phyloP scores from a whole-genome alignment of 176 grass and related monocot genomes.

The Eragrostis curvula region DNA sequence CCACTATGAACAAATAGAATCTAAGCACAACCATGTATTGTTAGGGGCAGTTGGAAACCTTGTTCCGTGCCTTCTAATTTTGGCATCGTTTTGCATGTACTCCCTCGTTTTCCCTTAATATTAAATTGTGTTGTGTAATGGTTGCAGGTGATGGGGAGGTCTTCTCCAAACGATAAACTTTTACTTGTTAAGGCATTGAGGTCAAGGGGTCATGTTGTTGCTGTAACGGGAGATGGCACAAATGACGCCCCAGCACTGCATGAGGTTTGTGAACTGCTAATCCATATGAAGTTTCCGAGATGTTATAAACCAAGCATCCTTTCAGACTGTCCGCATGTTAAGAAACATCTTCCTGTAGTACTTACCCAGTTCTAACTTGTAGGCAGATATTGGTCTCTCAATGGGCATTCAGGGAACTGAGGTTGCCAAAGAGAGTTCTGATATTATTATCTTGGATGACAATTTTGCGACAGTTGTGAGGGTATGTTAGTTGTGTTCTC shows the following conservation, averaged over 20 bases:
- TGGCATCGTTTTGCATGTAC: slow-evolving; percentile 14
- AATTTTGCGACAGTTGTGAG: slow-evolving; percentile 95
- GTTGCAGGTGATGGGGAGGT: slow-evolving; percentile 90
- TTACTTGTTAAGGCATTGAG: slow-evolving; percentile 84
- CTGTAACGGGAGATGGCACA: slow-evolving; percentile 97
- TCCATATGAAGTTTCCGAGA: background rate
- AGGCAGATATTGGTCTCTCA: slow-evolving; percentile 97
- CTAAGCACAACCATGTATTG: background rate
- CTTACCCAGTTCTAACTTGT: slow-evolving; percentile 48
- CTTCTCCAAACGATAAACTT: slow-evolving; percentile 95
- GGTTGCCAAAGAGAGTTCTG: slow-evolving; percentile 98
- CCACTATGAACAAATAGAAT: background rate
- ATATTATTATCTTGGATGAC: slow-evolving; percentile 99
- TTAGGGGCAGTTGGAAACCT: background rate
- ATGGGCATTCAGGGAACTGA: slow-evolving; percentile 99
- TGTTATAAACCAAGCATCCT: slow-evolving; percentile 16
- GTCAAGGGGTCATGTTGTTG: slow-evolving; percentile 76
- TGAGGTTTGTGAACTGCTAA: slow-evolving; percentile 61
- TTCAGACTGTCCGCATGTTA: background rate
- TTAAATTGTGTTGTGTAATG: slow-evolving; percentile 26
- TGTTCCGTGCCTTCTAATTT: background rate
- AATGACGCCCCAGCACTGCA: slow-evolving; percentile 96
- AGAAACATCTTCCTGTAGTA: slow-evolving; percentile 10
- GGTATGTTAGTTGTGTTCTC: slow-evolving; percentile 37
- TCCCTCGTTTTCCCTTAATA: background rate